These are phyloP conservation scores for Wallacemonas sp. DNA, from an alignment of 208 protist genomes.

Conservation along the genomic window DNA sequence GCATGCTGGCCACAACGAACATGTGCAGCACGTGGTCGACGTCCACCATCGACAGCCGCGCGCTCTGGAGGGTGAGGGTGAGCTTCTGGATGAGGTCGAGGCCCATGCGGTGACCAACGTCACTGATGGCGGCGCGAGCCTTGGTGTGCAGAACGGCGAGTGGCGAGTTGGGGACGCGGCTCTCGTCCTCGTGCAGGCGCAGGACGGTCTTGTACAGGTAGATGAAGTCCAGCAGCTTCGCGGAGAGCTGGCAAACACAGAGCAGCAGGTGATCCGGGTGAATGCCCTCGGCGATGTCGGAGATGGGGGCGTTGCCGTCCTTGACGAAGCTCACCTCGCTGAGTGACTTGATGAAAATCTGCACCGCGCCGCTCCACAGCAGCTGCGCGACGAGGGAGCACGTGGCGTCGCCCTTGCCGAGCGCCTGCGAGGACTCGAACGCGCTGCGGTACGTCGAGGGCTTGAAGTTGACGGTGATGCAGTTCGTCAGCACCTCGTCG, in stretches of 20 bases:
- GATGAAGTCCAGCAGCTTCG: conserved; percentile 77
- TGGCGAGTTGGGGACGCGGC: background rate
- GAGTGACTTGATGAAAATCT: conserved; percentile 71
- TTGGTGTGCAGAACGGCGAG: conserved; percentile 46
- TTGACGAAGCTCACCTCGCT: conserved; percentile 77
- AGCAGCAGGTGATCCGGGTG: conserved; percentile 74
- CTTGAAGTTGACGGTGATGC: conserved; percentile 75
- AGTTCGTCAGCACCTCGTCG: conserved; percentile 54
- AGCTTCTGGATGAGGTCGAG: conserved; percentile 80
- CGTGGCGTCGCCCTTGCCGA: conserved; percentile 32
- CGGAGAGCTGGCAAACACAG: conserved; percentile 71
- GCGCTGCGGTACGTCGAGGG: conserved; percentile 66
- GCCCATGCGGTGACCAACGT: conserved; percentile 59
- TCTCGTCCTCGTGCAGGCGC: conserved; percentile 59
- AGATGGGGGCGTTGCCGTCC: conserved; percentile 51
- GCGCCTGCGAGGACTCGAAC: conserved; percentile 48
- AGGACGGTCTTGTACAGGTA: conserved; percentile 65
- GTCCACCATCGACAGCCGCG: conserved; percentile 44
- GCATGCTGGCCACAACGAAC: conserved; percentile 76
- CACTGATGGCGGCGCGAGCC: conserved; percentile 38
- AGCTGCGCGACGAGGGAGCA: conserved; percentile 49
- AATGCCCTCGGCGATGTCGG: conserved; percentile 72
- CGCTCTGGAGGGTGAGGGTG: conserved; percentile 43
- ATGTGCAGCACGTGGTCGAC: conserved; percentile 75
- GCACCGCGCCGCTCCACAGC: conserved; percentile 69